Percentiles rank a stretch among this genome's conserved stretches.
Conservation (phyloP, 441 rosid genomes). For the Adansonia grandidieri region DNA sequence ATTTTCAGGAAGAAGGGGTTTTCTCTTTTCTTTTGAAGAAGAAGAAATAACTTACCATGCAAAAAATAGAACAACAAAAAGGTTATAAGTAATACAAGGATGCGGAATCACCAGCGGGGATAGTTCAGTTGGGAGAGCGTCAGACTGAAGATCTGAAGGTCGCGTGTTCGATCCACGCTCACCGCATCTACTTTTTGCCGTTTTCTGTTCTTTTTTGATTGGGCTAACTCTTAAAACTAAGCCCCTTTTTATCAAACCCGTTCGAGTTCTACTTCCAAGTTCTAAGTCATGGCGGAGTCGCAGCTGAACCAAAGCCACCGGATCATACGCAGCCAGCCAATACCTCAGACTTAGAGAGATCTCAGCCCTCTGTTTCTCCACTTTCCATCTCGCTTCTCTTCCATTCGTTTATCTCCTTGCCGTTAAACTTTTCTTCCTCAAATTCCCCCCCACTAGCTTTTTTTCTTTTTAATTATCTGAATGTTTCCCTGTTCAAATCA, state of each 20-base stretch:
- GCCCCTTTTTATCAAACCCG: no score
- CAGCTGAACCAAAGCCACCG: constrained; percentile 38
- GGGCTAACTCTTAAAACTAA: no score
- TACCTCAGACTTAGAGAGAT: constrained; percentile 67
- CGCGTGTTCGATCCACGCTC: no score
- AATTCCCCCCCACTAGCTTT: no score
- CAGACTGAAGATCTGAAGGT: constrained; percentile 85
- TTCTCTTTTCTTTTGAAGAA: no score
- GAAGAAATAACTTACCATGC: no score
- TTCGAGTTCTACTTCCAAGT: background rate
- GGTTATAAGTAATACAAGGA: no score
- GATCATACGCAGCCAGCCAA: constrained; percentile 49
- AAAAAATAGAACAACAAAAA: no score
- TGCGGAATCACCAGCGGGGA: constrained; percentile 45
- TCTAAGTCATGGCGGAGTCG: constrained; percentile 45
- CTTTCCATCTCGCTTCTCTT: constrained; percentile 36
- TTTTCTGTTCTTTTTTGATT: no score
- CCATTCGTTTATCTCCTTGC: constrained; percentile 68
- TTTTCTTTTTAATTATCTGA: no score
- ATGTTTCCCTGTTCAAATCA: constrained; percentile 38
- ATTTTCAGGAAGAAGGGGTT: no score
- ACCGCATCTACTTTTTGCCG: no score
- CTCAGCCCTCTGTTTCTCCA: constrained; percentile 41
- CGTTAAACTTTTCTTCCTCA: constrained; percentile 39
- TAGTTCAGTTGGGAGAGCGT: constrained; percentile 97